Evolutionary conservation across 1,139 yeast genomes (phyloP), one percentile per base, ranked within the genome.

Genomic region (Debaryomyces udenii): DNA sequence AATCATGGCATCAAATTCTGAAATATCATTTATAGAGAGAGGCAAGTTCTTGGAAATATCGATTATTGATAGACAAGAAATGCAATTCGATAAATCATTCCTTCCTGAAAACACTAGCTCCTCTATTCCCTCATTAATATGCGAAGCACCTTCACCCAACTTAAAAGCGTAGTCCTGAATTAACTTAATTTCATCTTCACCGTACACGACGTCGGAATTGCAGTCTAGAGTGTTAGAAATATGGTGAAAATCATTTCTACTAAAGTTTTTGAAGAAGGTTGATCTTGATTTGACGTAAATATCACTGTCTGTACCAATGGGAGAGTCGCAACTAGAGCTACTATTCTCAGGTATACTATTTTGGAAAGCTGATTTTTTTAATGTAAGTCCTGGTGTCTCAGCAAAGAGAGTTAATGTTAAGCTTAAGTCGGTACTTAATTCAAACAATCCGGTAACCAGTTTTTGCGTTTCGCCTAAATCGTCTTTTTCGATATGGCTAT

Each of bases 1-100:
- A 18, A 80, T 46, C 83, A 81, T 75, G 16, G 72, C 63, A 40
- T 76, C 80, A 27, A 78, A 59, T 47, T 79, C 83, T 1, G 53
- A 52, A 3, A 74, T 43, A 35, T 71, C 69, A 3, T 51, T 43
- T 2, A 74, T 52, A 3, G 39, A 31, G 3, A 49, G 40, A 1
- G 72, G 70, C 7, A 58, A 43, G 9, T 45, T 46, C 5, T 46
- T 41, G 4, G 62, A 54, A 6, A 67, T 49, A 16, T 64, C 62
- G 18, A 59, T 45, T 40, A 74, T 47, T 1, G 70, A 55, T 9
- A 44, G 26, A 49, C 46, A 45, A 36, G 31, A 38, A 3, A 43
- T 42, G 10, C 31, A 43, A 10, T 33, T 33, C 14, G 24, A 27
- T 14, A 27, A 6, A 28, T 31, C 26, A 3, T 10, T 16, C 4